phyloP scores from a whole-genome alignment of 305 asterid species.

The Solanum chacoense region DNA sequence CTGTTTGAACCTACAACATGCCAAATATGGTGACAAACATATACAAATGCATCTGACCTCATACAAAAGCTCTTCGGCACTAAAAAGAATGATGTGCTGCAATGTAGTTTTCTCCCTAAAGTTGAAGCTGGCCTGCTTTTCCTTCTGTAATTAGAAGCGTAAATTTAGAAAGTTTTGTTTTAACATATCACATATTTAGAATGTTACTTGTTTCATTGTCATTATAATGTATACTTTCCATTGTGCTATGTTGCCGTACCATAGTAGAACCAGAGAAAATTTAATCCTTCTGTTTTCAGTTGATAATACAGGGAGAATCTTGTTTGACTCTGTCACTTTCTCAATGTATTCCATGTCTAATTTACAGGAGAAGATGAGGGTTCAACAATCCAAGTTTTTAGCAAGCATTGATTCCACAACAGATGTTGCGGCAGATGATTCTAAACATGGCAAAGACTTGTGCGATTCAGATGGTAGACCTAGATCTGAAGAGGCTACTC shows the following conservation, averaged over 20 bases:
- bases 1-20: not conserved
- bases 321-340: not conserved
- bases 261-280: not conserved
- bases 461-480: constrained; percentile 27
- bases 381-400: constrained; percentile 86
- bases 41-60: not conserved
- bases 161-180: not conserved
- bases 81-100: not conserved
- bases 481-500: constrained; percentile 43
- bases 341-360: not conserved
- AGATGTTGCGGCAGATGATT: constrained; percentile 52
- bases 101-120: not conserved
- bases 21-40: not conserved
- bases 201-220: not conserved
- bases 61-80: not conserved
- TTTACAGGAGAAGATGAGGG: constrained; percentile 82
- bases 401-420: constrained; percentile 46
- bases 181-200: not conserved
- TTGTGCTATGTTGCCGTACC: not conserved
- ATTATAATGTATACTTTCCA: not conserved
- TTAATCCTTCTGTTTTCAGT: not conserved
- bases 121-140: not conserved
- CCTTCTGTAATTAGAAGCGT: not conserved
- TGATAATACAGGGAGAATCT: not conserved
- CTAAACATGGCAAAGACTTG: constrained; percentile 35